A percentile compares a stretch with the other conserved stretches of the same genome.
Conservation (phyloP, 2,329 filamentous ascomycete species). For the Botryotinia convoluta region DNA sequence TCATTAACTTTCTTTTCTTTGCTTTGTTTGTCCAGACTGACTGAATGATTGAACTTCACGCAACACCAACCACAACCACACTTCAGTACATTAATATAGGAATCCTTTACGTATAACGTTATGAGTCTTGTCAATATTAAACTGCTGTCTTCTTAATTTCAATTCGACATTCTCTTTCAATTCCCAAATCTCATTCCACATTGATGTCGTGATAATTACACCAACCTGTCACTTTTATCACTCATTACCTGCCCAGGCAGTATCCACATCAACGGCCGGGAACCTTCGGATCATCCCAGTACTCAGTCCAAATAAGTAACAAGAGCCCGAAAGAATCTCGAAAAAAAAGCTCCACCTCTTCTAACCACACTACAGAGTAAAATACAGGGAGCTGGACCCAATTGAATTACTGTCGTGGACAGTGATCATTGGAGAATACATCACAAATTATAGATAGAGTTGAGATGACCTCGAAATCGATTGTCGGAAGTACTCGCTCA, state of each 20-base stretch:
- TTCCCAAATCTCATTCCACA: background rate
- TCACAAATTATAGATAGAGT: constrained; percentile 11
- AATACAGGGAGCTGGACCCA: constrained; percentile 8
- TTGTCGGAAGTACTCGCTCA: constrained; percentile 22
- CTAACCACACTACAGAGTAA: background rate
- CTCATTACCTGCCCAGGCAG: background rate
- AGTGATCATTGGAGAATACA: constrained; percentile 18
- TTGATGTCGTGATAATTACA: background rate
- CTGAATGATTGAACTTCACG: background rate
- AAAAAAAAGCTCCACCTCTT: constrained; percentile 7
- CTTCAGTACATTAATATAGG: background rate
- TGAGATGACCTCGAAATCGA: constrained; percentile 30
- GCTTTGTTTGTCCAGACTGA: background rate
- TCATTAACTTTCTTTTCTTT: background rate
- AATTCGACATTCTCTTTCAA: background rate
- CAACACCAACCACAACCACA: background rate
- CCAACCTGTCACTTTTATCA: background rate
- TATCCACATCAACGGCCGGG: background rate
- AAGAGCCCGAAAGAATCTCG: background rate
- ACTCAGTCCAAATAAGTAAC: background rate
- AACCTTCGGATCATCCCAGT: background rate
- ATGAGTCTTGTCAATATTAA: background rate
- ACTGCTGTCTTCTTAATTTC: background rate
- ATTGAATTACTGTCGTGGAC: constrained; percentile 18
- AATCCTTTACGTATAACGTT: background rate